phyloP scores from a whole-genome alignment of 768 basidiomycete species.

The Postia placenta region DNA sequence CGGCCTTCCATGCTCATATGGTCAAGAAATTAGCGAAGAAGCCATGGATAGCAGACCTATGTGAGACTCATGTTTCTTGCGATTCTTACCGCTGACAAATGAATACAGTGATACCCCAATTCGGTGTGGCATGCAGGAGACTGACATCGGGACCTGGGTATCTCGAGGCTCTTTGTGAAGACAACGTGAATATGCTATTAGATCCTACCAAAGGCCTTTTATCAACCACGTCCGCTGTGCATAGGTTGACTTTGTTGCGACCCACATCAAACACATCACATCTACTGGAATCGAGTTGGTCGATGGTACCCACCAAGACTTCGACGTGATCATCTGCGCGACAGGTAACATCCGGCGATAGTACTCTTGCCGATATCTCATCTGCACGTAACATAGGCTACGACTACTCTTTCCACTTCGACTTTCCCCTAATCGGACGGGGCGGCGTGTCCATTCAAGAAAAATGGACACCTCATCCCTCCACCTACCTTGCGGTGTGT shows the following conservation, averaged over 20 bases:
- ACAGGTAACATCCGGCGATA: constrained; percentile 35
- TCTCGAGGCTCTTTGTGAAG: constrained; percentile 56
- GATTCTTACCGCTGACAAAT: neutral
- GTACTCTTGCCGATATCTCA: neutral
- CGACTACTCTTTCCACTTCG: constrained; percentile 41
- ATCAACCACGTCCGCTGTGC: too few species aligned
- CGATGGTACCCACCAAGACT: constrained; percentile 47
- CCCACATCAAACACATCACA: constrained; percentile 45
- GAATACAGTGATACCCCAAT: constrained; percentile 50
- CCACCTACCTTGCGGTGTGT: constrained; percentile 51
- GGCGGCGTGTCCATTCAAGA: constrained; percentile 45
- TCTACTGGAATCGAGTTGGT: constrained; percentile 48
- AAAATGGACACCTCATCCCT: constrained; percentile 49
- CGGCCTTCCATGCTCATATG: constrained; percentile 41
- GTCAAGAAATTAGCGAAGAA: constrained; percentile 43
- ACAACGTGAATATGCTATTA: constrained; percentile 39
- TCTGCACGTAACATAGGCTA: constrained; percentile 36
- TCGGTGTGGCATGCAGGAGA: constrained; percentile 54
- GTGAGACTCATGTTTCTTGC: constrained; percentile 24
- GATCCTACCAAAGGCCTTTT: neutral
- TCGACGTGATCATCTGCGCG: constrained; percentile 59
- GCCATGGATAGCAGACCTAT: constrained; percentile 53
- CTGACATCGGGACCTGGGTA: constrained; percentile 66
- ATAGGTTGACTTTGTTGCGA: constrained; percentile 48
- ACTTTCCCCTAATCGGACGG: constrained; percentile 50